Evolutionary conservation across 805 yeast species (phyloP).

Genomic region (Kregervanrija delftensis): DNA sequence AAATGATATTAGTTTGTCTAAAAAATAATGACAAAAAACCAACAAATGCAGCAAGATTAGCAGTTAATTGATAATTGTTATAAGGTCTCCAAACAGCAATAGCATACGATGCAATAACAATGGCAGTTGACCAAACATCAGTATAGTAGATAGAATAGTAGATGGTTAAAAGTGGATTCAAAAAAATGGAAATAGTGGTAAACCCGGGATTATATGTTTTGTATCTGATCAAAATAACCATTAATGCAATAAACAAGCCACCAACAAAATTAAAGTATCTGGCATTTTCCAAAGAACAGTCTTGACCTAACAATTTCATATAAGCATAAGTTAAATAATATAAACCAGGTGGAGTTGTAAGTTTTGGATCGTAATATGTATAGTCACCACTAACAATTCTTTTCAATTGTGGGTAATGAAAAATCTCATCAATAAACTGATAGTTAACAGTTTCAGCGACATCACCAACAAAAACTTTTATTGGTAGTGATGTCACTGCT

Average conservation of each 20-base stretch:
- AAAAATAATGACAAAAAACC: slow-evolving; percentile 63
- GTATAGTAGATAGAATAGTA: slow-evolving; percentile 82
- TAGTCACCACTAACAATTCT: slow-evolving; percentile 58
- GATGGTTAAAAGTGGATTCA: slow-evolving; percentile 67
- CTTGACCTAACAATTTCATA: slow-evolving; percentile 22
- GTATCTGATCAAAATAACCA: slow-evolving; percentile 14
- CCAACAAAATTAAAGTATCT: slow-evolving; percentile 62
- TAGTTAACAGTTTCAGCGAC: slow-evolving; percentile 18
- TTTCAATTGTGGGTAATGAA: slow-evolving; percentile 78
- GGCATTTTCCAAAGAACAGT: slow-evolving; percentile 33
- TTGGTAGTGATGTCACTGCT: slow-evolving; percentile 11
- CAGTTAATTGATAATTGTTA: slow-evolving; percentile 14
- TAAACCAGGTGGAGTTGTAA: slow-evolving; percentile 96
- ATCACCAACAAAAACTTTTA: slow-evolving; percentile 15
- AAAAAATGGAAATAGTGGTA: slow-evolving; percentile 27
- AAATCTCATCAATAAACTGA: slow-evolving; percentile 66
- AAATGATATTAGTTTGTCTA: slow-evolving; percentile 87
- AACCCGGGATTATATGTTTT: slow-evolving; percentile 12
- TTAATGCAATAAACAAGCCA: slow-evolving; percentile 37
- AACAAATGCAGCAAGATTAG: slow-evolving; percentile 40
- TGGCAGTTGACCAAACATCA: slow-evolving; percentile 83
- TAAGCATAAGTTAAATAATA: slow-evolving; percentile 44
- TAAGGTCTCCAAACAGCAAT: slow-evolving; percentile 31
- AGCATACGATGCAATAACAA: slow-evolving; percentile 51
- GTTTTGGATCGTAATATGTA: slow-evolving; percentile 74